phyloP scores from a whole-genome alignment of 305 asterid genomes.

The Galium porrigens region DNA sequence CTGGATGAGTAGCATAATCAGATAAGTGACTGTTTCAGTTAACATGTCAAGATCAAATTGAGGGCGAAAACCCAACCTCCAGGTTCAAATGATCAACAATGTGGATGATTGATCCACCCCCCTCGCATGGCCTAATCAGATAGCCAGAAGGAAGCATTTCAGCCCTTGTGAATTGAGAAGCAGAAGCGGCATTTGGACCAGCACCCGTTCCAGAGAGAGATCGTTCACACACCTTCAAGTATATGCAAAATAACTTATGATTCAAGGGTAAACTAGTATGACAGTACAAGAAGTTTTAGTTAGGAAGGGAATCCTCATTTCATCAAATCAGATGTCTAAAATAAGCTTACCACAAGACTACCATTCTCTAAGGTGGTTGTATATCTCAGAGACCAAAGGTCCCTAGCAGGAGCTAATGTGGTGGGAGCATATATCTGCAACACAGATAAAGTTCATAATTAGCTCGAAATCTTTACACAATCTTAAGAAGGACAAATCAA shows the following conservation, averaged over 20 bases:
- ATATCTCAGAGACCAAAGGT: slow-evolving; percentile 93
- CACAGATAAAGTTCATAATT: slow-evolving; percentile 7
- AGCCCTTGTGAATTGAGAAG: slow-evolving; percentile 69
- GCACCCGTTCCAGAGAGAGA: slow-evolving; percentile 85
- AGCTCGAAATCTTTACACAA: not conserved
- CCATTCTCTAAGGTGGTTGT: slow-evolving; percentile 72
- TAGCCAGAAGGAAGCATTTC: slow-evolving; percentile 85
- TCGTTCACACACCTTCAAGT: slow-evolving; percentile 61
- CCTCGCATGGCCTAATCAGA: slow-evolving; percentile 71
- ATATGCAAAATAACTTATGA: not conserved
- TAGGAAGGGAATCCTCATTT: not conserved
- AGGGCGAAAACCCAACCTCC: slow-evolving; percentile 29
- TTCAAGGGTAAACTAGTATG: not conserved
- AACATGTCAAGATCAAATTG: not conserved
- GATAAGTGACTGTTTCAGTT: not conserved
- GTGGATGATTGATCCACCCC: slow-evolving; percentile 89
- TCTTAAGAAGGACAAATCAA: not conserved
- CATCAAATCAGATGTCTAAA: not conserved
- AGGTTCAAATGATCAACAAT: slow-evolving; percentile 76
- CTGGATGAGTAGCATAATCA: slow-evolving; percentile 24
- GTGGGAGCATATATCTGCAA: slow-evolving; percentile 83
- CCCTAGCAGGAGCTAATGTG: slow-evolving; percentile 82
- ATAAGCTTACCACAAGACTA: slow-evolving; percentile 64
- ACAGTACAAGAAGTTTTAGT: not conserved
- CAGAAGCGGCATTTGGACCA: slow-evolving; percentile 50